Conservation (phyloP, 2,329 filamentous ascomycete genomes). For the Pseudogymnoascus pannorum region DNA sequence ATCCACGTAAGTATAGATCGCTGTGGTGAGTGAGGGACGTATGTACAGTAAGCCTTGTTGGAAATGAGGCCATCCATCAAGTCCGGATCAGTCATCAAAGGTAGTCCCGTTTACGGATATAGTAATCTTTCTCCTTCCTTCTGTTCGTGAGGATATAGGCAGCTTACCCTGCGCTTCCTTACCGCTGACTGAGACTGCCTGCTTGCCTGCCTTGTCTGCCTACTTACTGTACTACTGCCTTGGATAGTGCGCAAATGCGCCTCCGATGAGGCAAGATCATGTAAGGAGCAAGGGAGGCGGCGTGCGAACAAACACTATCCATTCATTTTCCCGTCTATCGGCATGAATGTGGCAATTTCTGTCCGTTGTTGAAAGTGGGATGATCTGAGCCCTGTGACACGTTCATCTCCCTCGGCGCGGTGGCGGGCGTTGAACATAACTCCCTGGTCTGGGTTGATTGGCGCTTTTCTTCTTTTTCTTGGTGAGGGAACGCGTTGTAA, state of each 20-base stretch:
- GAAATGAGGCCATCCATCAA: no score
- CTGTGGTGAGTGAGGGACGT: not conserved
- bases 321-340: not conserved
- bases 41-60: not conserved
- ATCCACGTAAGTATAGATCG: not conserved
- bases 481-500: not conserved
- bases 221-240: no score
- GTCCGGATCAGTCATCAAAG: no score
- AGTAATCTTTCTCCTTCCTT: not conserved
- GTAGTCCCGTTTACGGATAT: no score
- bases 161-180: no score
- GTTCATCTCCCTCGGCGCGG: not conserved
- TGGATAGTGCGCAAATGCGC: not conserved
- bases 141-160: no score
- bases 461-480: not conserved
- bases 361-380: not conserved
- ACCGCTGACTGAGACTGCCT: no score
- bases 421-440: no score
- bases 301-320: not conserved
- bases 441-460: not conserved
- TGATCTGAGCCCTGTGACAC: not conserved
- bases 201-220: no score
- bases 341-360: not conserved
- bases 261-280: not conserved
- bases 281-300: not conserved